Conservation (phyloP, 2,329 filamentous ascomycete genomes). For the Pyricularia sp. region DNA sequence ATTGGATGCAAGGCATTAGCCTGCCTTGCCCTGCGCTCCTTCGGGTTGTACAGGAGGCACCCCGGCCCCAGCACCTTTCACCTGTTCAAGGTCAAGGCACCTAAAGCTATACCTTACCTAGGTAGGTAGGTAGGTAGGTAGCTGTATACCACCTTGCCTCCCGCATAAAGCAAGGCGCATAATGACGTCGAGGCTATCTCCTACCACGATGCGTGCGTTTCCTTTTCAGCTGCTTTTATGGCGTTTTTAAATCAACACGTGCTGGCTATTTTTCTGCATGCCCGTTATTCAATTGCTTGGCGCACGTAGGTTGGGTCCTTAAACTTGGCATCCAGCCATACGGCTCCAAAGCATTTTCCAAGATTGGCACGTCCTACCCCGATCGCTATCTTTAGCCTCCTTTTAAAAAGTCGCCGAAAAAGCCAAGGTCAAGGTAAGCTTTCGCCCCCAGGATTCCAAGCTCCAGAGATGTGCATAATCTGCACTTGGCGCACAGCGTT, state of each 20-base stretch:
- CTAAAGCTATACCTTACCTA: neutral
- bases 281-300: neutral
- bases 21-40: neutral
- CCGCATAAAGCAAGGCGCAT: neutral
- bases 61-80: too few relatives aligned
- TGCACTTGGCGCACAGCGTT: neutral
- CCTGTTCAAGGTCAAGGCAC: neutral
- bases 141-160: too few relatives aligned
- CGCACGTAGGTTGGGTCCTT: neutral
- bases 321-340: neutral
- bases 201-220: neutral
- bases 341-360: neutral
- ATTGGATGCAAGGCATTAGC: neutral
- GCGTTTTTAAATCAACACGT: neutral
- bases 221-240: neutral
- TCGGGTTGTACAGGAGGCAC: neutral
- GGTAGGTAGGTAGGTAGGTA: too few relatives aligned
- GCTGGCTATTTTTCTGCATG: neutral
- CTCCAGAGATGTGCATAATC: neutral
- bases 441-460: neutral
- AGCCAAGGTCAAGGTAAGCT: neutral
- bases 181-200: neutral
- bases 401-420: neutral
- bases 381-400: neutral
- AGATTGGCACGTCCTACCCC: neutral